Evolutionary conservation across 441 rosid species (phyloP), one percentile per base, ranked within the genome.

Genomic region (Aleurites moluccanus): DNA sequence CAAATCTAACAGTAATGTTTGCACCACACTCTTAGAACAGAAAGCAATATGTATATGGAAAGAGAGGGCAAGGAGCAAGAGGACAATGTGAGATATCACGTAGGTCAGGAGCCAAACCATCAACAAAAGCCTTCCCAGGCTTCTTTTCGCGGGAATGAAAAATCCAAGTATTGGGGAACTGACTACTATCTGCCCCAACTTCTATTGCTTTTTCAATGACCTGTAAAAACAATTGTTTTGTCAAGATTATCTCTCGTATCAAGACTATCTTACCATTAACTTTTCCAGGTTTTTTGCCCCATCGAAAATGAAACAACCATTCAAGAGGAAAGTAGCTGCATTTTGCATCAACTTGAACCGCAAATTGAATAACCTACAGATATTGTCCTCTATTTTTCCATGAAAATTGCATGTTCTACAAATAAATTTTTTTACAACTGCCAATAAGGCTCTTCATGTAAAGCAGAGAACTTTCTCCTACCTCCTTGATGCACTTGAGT

Each of bases 291-390:
- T 84, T 93, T 79, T 90, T 91, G 78, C 95, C 92, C 98, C 99
- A 93, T 80, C 97, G 94, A 80, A 79, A 88, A 91, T 92, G 98
- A 90, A 95, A 93, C 81, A 93, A 88, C 96, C 99, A 96, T 75
- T 87, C 91, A 85, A 79, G 77, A 81, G 98, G 97, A 86, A 91
- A 90, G 83, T 72, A 81, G 78, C 84, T 85, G 86, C 88, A 83
- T 70, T 91, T n/a, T n/a, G n/a, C n/a, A n/a, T n/a, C n/a, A n/a
- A n/a, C n/a, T n/a, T n/a, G n/a, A n/a, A n/a, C n/a, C n/a, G 97
- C 93, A 86, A 77, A 90, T 76, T 81, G 88, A 84, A 92, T 80
- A 78, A 96, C 97, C 98, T 93, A 91, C 98, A 93, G 25, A 78
- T 73, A 72, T 80, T 74, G 38, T 79, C 76, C 81, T 83, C 86